Percentiles rank a stretch among this genome's conserved stretches.
phyloP scores from a whole-genome alignment of 345 rosid species.

The Linum lewisii region DNA sequence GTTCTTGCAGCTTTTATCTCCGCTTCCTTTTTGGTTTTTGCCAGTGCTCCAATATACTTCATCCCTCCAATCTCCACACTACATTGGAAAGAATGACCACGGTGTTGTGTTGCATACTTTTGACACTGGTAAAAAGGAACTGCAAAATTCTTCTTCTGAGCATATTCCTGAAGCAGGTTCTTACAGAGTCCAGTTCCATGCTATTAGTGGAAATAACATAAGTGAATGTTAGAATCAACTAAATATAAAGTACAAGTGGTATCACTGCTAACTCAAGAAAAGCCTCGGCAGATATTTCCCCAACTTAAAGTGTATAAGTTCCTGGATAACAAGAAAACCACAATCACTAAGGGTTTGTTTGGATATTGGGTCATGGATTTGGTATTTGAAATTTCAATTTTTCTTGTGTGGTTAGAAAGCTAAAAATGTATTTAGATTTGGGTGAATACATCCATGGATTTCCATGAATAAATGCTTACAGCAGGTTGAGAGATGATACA shows the following conservation, averaged over 20 bases:
- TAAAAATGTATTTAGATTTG: too few species aligned
- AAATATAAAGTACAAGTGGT: neutral
- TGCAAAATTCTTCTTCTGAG: slow-evolving; percentile 89
- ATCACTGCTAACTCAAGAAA: too few species aligned
- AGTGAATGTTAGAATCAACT: neutral
- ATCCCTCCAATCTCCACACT: slow-evolving; percentile 80
- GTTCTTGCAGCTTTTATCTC: slow-evolving; percentile 92
- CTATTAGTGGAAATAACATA: slow-evolving; percentile 26
- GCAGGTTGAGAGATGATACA: too few species aligned
- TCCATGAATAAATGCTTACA: too few species aligned
- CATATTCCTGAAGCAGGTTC: slow-evolving; percentile 86
- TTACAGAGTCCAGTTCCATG: slow-evolving; percentile 83
- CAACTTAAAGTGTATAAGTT: too few species aligned
- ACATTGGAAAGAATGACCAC: slow-evolving; percentile 37
- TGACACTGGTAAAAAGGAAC: slow-evolving; percentile 57
- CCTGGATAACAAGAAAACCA: neutral
- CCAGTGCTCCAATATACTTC: slow-evolving; percentile 64
- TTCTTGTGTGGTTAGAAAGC: too few species aligned
- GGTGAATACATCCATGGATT: too few species aligned
- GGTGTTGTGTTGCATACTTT: slow-evolving; percentile 36
- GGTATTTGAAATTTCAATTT: too few species aligned
- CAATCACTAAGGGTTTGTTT: too few species aligned
- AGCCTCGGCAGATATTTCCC: too few species aligned
- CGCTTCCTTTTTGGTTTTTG: slow-evolving; percentile 70
- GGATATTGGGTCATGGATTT: too few species aligned